Evolutionary conservation across 2,329 filamentous ascomycete species (phyloP).

Genomic region (Paecilomyces sp.): DNA sequence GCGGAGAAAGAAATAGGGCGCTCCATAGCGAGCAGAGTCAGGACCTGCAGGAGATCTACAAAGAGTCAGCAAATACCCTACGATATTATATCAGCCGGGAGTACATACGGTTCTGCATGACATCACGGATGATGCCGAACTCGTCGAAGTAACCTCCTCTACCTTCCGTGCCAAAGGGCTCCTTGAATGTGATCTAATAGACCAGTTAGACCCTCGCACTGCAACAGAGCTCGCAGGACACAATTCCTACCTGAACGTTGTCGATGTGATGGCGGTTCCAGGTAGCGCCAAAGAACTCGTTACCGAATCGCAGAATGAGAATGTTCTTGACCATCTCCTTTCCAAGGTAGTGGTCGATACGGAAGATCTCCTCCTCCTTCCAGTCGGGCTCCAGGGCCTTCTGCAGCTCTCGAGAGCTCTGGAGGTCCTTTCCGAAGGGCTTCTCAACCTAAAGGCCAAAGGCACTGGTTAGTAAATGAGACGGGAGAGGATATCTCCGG

Average conservation of each 20-base stretch:
- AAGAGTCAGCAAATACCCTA: slow-evolving; percentile 6
- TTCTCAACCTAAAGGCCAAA: slow-evolving; percentile 72
- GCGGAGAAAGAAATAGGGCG: slow-evolving; percentile 95
- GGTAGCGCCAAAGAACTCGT: slow-evolving; percentile 96
- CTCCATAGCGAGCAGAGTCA: slow-evolving; percentile 97
- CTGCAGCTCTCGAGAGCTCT: slow-evolving; percentile 88
- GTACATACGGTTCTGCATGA: slow-evolving; percentile 87
- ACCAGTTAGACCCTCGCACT: slow-evolving; percentile 5
- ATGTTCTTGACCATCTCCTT: slow-evolving; percentile 99
- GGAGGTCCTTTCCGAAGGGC: slow-evolving; percentile 95
- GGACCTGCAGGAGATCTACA: slow-evolving; percentile 80
- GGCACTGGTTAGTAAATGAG: background rate
- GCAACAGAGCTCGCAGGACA: background rate
- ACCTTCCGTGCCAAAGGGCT: slow-evolving; percentile 96
- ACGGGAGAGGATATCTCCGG: background rate
- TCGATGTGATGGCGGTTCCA: slow-evolving; percentile 99
- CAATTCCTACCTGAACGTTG: slow-evolving; percentile 66
- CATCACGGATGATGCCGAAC: slow-evolving; percentile 98
- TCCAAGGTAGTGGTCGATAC: slow-evolving; percentile 97
- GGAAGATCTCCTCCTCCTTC: slow-evolving; percentile 98
- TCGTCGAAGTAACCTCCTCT: slow-evolving; percentile 98
- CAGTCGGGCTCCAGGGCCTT: slow-evolving; percentile 93
- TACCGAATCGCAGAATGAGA: slow-evolving; percentile 92
- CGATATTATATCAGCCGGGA: background rate
- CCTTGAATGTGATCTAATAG: slow-evolving; percentile 84